A percentile compares a stretch with the other conserved stretches of the same genome.
phyloP scores from a whole-genome alignment of 495 filamentous ascomycete species.

The Xylaria scruposa region DNA sequence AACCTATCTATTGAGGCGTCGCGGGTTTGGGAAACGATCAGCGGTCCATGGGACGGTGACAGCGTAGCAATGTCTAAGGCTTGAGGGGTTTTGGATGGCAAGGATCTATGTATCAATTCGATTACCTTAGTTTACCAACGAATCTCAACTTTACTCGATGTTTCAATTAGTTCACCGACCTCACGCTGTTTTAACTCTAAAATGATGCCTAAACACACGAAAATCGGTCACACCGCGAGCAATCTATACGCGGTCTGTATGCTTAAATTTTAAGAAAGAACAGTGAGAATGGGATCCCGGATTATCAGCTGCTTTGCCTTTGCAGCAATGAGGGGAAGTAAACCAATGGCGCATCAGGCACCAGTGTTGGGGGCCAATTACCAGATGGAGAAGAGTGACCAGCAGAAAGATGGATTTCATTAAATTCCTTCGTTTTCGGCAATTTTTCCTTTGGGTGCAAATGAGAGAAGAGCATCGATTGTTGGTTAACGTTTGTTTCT shows the following conservation, averaged over 20 bases:
- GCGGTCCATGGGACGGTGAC: background rate
- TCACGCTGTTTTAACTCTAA: background rate
- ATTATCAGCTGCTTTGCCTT: background rate
- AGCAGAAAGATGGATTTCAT: background rate
- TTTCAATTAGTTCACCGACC: background rate
- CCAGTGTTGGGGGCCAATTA: background rate
- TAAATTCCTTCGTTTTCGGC: background rate
- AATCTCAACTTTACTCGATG: background rate
- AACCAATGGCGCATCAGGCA: background rate
- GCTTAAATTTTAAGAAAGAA: no score
- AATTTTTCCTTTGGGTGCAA: background rate
- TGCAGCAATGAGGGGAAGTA: background rate
- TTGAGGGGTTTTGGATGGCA: background rate
- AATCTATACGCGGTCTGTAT: no score
- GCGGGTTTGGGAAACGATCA: background rate
- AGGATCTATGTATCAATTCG: background rate
- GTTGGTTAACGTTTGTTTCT: background rate
- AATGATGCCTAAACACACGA: background rate
- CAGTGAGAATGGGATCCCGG: no score
- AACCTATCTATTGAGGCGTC: background rate
- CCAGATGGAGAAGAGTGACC: background rate
- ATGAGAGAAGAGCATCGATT: background rate
- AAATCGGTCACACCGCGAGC: background rate
- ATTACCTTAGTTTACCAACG: background rate
- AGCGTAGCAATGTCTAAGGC: background rate